These are phyloP conservation scores for Apiotrichum brassicae DNA, from an alignment of 1,284 basidiomycete genomes.

Conservation along the genomic window DNA sequence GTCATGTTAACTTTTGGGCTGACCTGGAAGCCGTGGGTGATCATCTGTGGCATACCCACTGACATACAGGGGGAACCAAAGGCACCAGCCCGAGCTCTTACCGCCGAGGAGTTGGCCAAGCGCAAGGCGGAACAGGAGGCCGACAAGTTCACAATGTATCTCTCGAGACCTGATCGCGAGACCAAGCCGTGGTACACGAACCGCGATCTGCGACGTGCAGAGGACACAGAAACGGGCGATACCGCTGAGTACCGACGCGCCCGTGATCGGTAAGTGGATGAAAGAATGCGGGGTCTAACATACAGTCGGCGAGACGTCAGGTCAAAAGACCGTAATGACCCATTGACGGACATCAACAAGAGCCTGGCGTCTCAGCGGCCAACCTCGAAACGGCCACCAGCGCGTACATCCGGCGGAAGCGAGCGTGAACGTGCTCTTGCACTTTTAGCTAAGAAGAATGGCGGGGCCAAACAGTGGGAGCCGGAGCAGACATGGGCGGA, in stretches of 20 bases:
- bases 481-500: conserved; percentile 32
- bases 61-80: too few relatives aligned
- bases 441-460: conserved; percentile 33
- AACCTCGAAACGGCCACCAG: not conserved
- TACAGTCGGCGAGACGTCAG: conserved; percentile 41
- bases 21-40: conserved; percentile 37
- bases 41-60: too few relatives aligned
- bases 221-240: conserved; percentile 41
- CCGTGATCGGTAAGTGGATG: conserved; percentile 30
- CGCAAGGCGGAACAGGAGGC: conserved; percentile 37
- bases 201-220: conserved; percentile 35
- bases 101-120: conserved; percentile 25
- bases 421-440: conserved; percentile 44
- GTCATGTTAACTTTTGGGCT: conserved; percentile 47
- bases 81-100: too few relatives aligned
- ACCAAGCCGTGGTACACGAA: conserved; percentile 48
- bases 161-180: conserved; percentile 44
- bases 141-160: conserved; percentile 46
- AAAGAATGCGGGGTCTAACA: conserved; percentile 2
- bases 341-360: conserved; percentile 35
- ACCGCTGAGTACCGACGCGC: conserved; percentile 37
- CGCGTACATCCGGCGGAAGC: conserved; percentile 1
- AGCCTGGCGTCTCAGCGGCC: conserved; percentile 7
- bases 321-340: conserved; percentile 37
- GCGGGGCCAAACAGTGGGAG: not conserved